Evolutionary conservation across 768 basidiomycete genomes (phyloP), one percentile per base, ranked within the genome.

Genomic region (Tylopilus balloui): DNA sequence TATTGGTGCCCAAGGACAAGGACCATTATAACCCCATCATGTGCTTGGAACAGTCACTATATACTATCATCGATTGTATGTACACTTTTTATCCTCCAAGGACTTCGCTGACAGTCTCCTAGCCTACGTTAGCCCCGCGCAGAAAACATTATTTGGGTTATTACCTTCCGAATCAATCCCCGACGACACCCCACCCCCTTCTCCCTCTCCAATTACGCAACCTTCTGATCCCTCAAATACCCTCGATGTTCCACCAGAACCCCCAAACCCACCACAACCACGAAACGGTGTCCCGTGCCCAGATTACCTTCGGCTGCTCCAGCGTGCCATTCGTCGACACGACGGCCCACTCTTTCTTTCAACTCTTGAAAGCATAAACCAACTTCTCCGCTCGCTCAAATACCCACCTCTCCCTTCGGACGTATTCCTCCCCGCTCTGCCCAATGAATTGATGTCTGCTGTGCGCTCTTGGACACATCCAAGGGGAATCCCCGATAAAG

Each of bases 1-100:
- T 92, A 51, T 76, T 92, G 45, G 81, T 77, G 37, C 90, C 90
- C 25, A 88, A 83, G 59, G 89, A 92, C 72, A 81, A 81, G 56
- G 88, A 92, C 57, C 87, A 91, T 56, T 92, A 91, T 67, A 86
- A 88, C 62, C 90, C 90, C 13, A 84, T 92, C 48, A 77, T 84
- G 74, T 86, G 86, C 60, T 71, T 92, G 28, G 85, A 88, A 69
- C 74, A 76, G 51, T 77, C 83, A 11, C 67, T 92, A 24, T 76
- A 83, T 64, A 81, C 81, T 42, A 89, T 92, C 39, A 68, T 90
- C 50, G 78, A 87, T 68, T 77, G 87, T 86, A 50, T n/a, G 64
- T 56, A 27, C 79, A 3, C 0, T 62, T n/a, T 27, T 65, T 5
- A n/a, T 27, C 27, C 14, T 31, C 8, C 11, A 12, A 48, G 6